Conservation (phyloP, 768 basidiomycete genomes). For the Bullera alba region DNA sequence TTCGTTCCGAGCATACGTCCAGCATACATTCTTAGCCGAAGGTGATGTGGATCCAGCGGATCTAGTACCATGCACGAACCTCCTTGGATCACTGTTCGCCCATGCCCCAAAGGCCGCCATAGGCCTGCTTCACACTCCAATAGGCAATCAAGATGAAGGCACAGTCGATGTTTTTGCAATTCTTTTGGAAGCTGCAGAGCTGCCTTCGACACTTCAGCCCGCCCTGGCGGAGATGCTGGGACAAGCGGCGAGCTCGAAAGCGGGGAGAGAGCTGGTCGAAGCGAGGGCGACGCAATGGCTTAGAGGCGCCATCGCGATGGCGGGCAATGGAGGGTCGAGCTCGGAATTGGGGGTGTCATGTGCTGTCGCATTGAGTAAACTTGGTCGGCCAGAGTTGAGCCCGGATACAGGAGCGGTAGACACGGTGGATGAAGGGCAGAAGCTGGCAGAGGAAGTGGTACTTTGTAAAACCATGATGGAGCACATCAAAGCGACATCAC, state of each 20-base stretch:
- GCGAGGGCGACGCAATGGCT: conserved; percentile 63
- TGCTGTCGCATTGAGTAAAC: conserved; percentile 70
- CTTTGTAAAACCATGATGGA: conserved; percentile 52
- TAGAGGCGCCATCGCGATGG: conserved; percentile 51
- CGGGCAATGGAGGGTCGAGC: conserved; percentile 41
- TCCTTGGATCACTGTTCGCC: conserved; percentile 24
- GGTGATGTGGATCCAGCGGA: conserved; percentile 9
- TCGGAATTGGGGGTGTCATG: conserved; percentile 56
- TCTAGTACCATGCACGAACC: conserved; percentile 14
- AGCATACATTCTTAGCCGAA: conserved; percentile 1
- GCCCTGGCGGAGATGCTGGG: conserved; percentile 67
- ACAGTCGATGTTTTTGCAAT: conserved; percentile 16
- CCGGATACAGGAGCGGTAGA: neutral
- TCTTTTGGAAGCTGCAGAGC: conserved; percentile 59
- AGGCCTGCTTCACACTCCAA: conserved; percentile 9
- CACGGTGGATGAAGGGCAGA: neutral
- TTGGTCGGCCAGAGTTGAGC: conserved; percentile 52
- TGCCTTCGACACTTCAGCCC: conserved; percentile 53
- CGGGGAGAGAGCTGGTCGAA: conserved; percentile 59
- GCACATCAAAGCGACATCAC: conserved; percentile 48
- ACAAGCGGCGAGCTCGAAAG: conserved; percentile 68
- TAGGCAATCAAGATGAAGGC: conserved; percentile 1
- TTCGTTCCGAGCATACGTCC: conserved; percentile 9
- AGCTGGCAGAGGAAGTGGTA: neutral
- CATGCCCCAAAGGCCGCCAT: conserved; percentile 10